These are phyloP conservation scores for Termitomyces sp. DNA, from an alignment of 768 basidiomycete species.

Conservation along the genomic window DNA sequence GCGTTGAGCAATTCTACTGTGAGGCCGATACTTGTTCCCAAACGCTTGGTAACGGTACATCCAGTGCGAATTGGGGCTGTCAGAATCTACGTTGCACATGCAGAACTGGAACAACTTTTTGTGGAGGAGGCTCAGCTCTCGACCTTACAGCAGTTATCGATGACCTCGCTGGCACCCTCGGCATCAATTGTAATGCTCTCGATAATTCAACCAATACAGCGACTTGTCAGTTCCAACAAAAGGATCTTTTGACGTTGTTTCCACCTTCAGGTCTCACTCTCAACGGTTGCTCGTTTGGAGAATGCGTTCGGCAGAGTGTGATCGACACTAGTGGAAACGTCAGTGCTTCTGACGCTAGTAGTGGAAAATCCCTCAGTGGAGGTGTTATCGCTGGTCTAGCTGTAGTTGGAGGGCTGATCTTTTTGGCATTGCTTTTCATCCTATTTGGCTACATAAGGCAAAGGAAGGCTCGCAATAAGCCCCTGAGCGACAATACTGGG, in stretches of 20 bases:
- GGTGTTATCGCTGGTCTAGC: slow-evolving; percentile 92
- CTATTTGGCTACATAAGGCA: slow-evolving; percentile 57
- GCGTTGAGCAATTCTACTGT: slow-evolving; percentile 88
- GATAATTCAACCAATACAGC: slow-evolving; percentile 39
- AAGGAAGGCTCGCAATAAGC: slow-evolving; percentile 49
- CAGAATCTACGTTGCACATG: slow-evolving; percentile 73
- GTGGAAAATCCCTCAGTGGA: slow-evolving; percentile 49
- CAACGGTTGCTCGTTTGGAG: slow-evolving; percentile 75
- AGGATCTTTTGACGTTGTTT: slow-evolving; percentile 60
- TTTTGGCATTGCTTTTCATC: slow-evolving; percentile 53
- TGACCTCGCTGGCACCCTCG: slow-evolving; percentile 55
- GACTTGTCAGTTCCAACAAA: slow-evolving; percentile 76
- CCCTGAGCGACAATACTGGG: slow-evolving; percentile 29
- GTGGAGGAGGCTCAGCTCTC: slow-evolving; percentile 43
- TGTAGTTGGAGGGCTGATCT: slow-evolving; percentile 66
- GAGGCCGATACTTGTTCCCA: slow-evolving; percentile 67
- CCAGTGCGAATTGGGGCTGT: slow-evolving; percentile 62
- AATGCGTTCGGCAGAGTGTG: slow-evolving; percentile 79
- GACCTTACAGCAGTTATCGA: slow-evolving; percentile 63
- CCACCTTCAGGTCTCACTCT: slow-evolving; percentile 69
- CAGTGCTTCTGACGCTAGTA: slow-evolving; percentile 19
- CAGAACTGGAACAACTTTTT: slow-evolving; percentile 63
- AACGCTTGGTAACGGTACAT: slow-evolving; percentile 30
- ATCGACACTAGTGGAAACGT: slow-evolving; percentile 51
- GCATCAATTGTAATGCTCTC: slow-evolving; percentile 57